Evolutionary conservation across 805 yeast genomes (phyloP), one percentile per base, ranked within the genome.

Genomic region (Komagataella pastoris): DNA sequence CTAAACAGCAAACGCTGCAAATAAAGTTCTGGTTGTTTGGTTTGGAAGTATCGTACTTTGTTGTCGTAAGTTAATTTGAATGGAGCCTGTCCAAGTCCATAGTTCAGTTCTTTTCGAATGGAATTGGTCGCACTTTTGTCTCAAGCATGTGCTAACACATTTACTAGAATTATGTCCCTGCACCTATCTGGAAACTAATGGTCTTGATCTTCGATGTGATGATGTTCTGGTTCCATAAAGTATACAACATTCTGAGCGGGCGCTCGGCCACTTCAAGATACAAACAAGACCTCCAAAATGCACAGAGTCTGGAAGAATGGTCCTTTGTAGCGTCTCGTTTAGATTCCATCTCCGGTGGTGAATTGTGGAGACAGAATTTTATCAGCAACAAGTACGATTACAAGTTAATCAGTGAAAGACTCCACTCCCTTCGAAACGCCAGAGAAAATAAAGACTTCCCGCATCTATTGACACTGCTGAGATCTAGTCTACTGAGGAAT

Each of bases 401-500:
- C 64, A 72, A 81, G 44, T 73, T 95, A 45, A 87, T 93, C 2
- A 77, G 86, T 46, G 89, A 85, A 52, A 74, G 97, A 52, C 71
- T 84, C 55, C 76, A 80, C 50, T 72, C 75, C 23, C 65, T 93
- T 48, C 69, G 75, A 48, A 74, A 75, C 18, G 89, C 95, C 1
- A 64, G 93, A 49, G 68, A 72, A 24, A 70, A 71, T 6, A 74
- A 74, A 12, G 88, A 89, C 62, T 69, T 80, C 1, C 73, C 72
- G 18, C 67, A 72, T 40, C 69, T 89, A 17, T 74, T 85, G 67
- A 80, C 85, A 18, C 68, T 84, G 44, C 74, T 91, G 48, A 69
- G 96, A 46, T 84, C 95, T 0, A 96, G 97, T 0, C 75, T 89
- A 60, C 69, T 93, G 43, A 69, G 99, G 46, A 93, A 93, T 62